These are phyloP conservation scores for Ophiocordyceps unilateralis DNA, from an alignment of 2,329 filamentous ascomycete species.

Conservation along the genomic window DNA sequence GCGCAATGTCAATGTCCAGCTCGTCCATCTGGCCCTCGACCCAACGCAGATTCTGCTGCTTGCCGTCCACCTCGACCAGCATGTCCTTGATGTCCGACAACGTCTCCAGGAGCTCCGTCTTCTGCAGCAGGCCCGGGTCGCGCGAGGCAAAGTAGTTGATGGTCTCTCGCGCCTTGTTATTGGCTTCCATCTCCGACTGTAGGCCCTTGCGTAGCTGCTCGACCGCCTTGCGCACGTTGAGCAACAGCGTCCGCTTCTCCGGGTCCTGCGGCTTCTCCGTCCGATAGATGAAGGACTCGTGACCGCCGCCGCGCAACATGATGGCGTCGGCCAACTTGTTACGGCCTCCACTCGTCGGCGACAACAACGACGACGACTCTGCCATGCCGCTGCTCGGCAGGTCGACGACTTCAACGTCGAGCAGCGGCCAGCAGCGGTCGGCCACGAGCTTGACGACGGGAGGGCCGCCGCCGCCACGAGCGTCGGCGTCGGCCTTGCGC, in stretches of 20 bases:
- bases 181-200: conserved; percentile 74
- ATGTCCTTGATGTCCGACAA: conserved; percentile 69
- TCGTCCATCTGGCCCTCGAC: conserved; percentile 92
- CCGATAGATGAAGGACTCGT: conserved; percentile 87
- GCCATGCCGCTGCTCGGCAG: conserved; percentile 51
- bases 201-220: conserved; percentile 78
- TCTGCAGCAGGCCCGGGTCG: conserved; percentile 60
- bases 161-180: conserved; percentile 67
- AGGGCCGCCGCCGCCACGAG: conserved; percentile 26
- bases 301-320: conserved; percentile 70
- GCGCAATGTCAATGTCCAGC: conserved; percentile 85
- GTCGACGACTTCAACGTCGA: conserved; percentile 87
- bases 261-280: conserved; percentile 65
- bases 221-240: conserved; percentile 81
- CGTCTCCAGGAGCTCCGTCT: conserved; percentile 63
- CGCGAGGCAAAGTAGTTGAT: conserved; percentile 74
- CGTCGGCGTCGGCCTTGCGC: conserved; percentile 57
- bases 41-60: conserved; percentile 90
- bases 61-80: conserved; percentile 89
- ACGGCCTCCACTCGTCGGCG: conserved; percentile 13
- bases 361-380: conserved; percentile 11
- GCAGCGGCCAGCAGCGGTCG: conserved; percentile 82
- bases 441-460: conserved; percentile 66
- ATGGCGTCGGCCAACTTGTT: conserved; percentile 69
- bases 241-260: conserved; percentile 66